These are phyloP conservation scores for Blastobotrys apis DNA, from an alignment of 1,139 yeast genomes.

Conservation along the genomic window DNA sequence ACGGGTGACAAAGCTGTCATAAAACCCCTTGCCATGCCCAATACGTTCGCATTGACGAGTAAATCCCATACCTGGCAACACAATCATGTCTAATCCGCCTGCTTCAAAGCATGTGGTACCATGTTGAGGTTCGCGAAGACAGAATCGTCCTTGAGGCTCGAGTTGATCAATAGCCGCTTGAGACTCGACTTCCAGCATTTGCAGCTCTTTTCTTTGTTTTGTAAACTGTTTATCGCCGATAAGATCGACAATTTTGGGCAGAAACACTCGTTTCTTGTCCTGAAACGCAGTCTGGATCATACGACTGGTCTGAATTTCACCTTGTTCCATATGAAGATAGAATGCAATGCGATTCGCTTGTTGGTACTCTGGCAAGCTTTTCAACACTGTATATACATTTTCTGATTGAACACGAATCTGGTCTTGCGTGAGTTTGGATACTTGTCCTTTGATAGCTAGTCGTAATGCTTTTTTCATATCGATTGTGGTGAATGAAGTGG, in stretches of 20 bases:
- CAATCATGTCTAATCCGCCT: constrained; percentile 58
- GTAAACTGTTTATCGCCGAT: constrained; percentile 17
- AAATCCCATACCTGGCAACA: constrained; percentile 87
- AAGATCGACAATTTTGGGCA: constrained; percentile 34
- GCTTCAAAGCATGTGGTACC: constrained; percentile 26
- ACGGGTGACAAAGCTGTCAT: constrained; percentile 68
- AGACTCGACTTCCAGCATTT: constrained; percentile 50
- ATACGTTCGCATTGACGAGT: constrained; percentile 51
- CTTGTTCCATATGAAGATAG: constrained; percentile 62
- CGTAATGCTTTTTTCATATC: constrained; percentile 25
- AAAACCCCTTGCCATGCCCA: constrained; percentile 94
- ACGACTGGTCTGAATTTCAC: constrained; percentile 54
- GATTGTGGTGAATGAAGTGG: background rate
- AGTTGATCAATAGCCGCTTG: constrained; percentile 44
- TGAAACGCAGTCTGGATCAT: constrained; percentile 50
- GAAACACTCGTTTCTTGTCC: constrained; percentile 36
- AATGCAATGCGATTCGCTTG: constrained; percentile 51
- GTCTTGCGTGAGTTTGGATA: constrained; percentile 18
- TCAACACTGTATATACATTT: constrained; percentile 24
- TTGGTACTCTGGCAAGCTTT: constrained; percentile 39
- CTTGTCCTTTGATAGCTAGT: constrained; percentile 18
- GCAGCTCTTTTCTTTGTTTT: constrained; percentile 48
- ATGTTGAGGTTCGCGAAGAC: constrained; percentile 59
- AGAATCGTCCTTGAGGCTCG: constrained; percentile 64
- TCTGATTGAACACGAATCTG: constrained; percentile 24